A percentile compares a stretch with the other conserved stretches of the same genome.
phyloP scores from a whole-genome alignment of 1,284 basidiomycete genomes.

The Sphagnurus paluster region DNA sequence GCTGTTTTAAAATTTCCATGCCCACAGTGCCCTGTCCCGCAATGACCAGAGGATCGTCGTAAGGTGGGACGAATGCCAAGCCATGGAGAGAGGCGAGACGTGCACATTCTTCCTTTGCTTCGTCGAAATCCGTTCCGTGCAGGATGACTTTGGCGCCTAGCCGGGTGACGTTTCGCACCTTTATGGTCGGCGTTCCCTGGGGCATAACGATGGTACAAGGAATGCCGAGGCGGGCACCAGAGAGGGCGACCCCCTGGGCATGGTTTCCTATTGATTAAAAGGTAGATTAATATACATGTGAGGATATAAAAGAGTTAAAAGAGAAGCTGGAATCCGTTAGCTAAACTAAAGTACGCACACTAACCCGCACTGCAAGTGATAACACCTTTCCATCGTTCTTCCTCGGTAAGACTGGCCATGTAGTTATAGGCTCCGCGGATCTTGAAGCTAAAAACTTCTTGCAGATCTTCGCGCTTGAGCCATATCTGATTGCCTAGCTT shows the following conservation, averaged over 20 bases:
- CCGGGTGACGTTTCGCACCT: constrained; percentile 91
- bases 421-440: constrained; percentile 98
- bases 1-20: constrained; percentile 91
- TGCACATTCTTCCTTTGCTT: constrained; percentile 92
- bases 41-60: constrained; percentile 96
- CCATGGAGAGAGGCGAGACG: constrained; percentile 79
- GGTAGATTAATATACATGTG: no score
- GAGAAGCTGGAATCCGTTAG: constrained; percentile 1
- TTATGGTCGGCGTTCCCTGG: constrained; percentile 92
- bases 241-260: constrained; percentile 97
- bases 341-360: constrained; percentile 49
- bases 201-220: constrained; percentile 99
- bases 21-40: constrained; percentile 97
- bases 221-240: constrained; percentile 83
- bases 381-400: constrained; percentile 97
- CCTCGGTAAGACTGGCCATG: constrained; percentile 88
- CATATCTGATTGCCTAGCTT: constrained; percentile 92
- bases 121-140: constrained; percentile 94
- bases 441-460: constrained; percentile 99
- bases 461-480: constrained; percentile 93
- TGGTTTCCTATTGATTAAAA: constrained; percentile 81
- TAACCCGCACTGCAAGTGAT: constrained; percentile 97
- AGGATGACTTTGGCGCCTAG: constrained; percentile 94
- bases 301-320: not conserved
- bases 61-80: constrained; percentile 93